Conservation (phyloP, 495 filamentous ascomycete genomes). For the Paragyromitra xinjiangensis region DNA sequence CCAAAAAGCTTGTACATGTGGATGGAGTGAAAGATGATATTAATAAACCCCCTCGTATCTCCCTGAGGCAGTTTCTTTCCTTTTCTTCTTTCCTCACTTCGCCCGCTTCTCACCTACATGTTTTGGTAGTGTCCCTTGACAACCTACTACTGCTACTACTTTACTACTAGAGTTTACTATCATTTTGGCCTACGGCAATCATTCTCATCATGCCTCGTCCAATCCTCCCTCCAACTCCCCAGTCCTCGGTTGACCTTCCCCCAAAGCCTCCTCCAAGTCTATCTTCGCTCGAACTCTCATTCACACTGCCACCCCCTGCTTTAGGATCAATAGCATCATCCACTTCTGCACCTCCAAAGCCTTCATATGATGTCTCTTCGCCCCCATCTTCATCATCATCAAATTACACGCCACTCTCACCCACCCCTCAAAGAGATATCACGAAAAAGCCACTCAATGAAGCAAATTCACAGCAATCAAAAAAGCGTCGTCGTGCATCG, state of each 20-base stretch:
- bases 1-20: slow-evolving; percentile 50
- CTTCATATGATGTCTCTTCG: slow-evolving; percentile 36
- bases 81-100: slow-evolving; percentile 16
- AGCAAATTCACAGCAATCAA: slow-evolving; percentile 61
- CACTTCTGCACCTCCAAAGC: slow-evolving; percentile 22
- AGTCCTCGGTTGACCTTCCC: slow-evolving; percentile 81
- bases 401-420: slow-evolving; percentile 66
- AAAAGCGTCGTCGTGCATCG: slow-evolving; percentile 67
- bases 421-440: slow-evolving; percentile 66
- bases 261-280: slow-evolving; percentile 73
- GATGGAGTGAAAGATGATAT: slow-evolving; percentile 32
- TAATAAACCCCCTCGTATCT: slow-evolving; percentile 50
- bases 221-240: slow-evolving; percentile 80
- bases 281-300: slow-evolving; percentile 68
- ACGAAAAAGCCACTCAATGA: slow-evolving; percentile 55
- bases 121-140: slow-evolving; percentile 16
- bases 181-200: slow-evolving; percentile 5
- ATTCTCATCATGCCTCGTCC: slow-evolving; percentile 72
- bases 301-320: slow-evolving; percentile 86
- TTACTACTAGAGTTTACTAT: slow-evolving; percentile 4
- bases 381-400: slow-evolving; percentile 59
- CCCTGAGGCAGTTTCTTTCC: slow-evolving; percentile 33
- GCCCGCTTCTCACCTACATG: slow-evolving; percentile 2
- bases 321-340: slow-evolving; percentile 44
- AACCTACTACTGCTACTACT: slow-evolving; percentile 7